Base-by-base conservation (phyloP, 139 green algal species). In the Diplosphaera chodatii region DNA sequence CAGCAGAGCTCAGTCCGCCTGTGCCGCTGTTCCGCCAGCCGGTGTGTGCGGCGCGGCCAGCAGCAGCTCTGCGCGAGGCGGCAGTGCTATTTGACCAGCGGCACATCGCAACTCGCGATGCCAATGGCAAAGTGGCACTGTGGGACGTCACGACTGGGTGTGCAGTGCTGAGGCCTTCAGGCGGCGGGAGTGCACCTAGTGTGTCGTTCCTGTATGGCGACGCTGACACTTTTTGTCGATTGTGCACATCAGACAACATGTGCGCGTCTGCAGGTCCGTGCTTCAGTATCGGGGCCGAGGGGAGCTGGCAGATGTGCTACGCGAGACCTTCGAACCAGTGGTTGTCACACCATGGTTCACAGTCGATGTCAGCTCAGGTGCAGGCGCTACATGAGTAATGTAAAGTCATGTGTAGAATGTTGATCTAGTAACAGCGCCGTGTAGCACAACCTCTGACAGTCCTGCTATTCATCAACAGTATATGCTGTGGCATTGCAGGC, bases 261-360 rank as follows among this genome's bases (percentile, higher is more conserved):
- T n/a, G n/a, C n/a, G n/a, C 15, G 55, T 63, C 25, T 8, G 48
- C 48, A 59, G 48, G 48, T n/a, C 48, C 3, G 48, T 59, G 48
- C 3, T 59, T 4, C 48, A 18, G 48, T 18, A 18, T 10, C 48
- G 48, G 48, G 48, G 48, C 22, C 48, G 25, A 70, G 68, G 48
- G 16, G 13, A 27, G 62, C 76, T 83, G 73, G 81, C 76, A 10
- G 81, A 90, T 68, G 69, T 90, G 15, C 67, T 72, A 22, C 77
- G 71, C 1, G 72, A 87, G 65, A 81, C 95, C 66, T 97, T 93
- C 76, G 72, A 89, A 68, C 74, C 86, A 2, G 67, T 78, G 20
- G 80, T 59, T 25, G 81, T 93, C 10, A 78, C 80, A 4, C 32
- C 78, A 32, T 98, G 93, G 93, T 98, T 96, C 73, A 69, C 64